Percentiles rank a stretch among this genome's conserved stretches.
Conservation (phyloP, 768 basidiomycete species). For the Roridomyces roridus region DNA sequence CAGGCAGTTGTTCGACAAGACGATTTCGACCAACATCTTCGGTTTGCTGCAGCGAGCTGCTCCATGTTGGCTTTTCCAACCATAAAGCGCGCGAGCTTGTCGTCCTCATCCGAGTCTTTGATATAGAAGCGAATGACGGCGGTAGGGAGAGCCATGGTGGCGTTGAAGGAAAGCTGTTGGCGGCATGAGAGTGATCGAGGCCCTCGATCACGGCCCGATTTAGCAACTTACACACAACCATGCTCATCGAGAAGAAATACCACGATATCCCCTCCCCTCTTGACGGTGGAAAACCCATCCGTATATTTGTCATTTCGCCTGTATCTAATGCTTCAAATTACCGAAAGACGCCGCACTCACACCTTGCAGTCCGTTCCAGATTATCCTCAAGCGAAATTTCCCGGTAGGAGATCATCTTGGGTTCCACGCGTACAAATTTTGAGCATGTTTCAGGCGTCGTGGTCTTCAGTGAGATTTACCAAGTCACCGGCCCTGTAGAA, state of each 20-base stretch:
- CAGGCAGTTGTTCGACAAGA: background rate
- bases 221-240: constrained; percentile 32
- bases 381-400: constrained; percentile 92
- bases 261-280: constrained; percentile 79
- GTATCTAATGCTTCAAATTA: no score
- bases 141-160: constrained; percentile 47
- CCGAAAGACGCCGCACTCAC: no score
- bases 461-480: constrained; percentile 93
- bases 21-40: constrained; percentile 43
- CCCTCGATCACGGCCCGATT: no score
- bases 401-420: constrained; percentile 56
- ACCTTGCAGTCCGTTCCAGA: constrained; percentile 73
- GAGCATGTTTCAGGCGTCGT: constrained; percentile 63
- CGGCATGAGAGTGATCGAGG: no score
- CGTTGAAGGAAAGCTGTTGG: constrained; percentile 1
- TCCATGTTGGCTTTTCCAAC: constrained; percentile 74
- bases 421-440: background rate
- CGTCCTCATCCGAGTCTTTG: constrained; percentile 61
- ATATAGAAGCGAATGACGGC: constrained; percentile 60
- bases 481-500: constrained; percentile 97
- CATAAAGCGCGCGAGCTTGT: constrained; percentile 66
- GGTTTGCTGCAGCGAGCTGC: constrained; percentile 70
- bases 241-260: constrained; percentile 85
- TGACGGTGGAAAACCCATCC: constrained; percentile 66
- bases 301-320: constrained; percentile 86